Conservation (phyloP, 257 asterid species). For the Nicotiana otophora region DNA sequence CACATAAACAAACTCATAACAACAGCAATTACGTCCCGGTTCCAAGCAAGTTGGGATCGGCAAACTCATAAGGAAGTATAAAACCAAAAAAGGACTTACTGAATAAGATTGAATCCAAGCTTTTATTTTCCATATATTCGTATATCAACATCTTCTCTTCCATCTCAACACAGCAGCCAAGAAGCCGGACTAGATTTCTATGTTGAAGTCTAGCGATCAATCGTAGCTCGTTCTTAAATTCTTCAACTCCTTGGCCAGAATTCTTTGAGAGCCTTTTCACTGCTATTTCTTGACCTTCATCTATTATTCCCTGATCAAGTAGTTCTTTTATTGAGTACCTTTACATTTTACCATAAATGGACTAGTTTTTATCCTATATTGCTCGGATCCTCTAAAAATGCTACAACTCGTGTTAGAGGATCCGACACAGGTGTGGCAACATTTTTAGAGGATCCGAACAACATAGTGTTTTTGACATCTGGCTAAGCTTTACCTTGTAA, state of each 20-base stretch:
- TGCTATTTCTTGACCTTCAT: conserved; percentile 38
- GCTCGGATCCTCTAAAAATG: neutral
- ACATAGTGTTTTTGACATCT: neutral
- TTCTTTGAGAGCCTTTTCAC: conserved; percentile 45
- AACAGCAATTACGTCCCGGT: no score
- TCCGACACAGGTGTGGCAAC: neutral
- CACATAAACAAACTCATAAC: neutral
- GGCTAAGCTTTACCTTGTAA: neutral
- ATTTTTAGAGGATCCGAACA: neutral
- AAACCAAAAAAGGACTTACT: conserved; percentile 15
- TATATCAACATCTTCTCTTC: conserved; percentile 38
- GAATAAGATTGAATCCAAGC: conserved; percentile 39
- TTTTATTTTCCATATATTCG: conserved; percentile 37
- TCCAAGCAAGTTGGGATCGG: no score
- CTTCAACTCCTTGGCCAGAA: conserved; percentile 43
- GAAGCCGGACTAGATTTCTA: conserved; percentile 39
- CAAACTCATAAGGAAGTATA: neutral
- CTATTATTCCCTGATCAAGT: conserved; percentile 25
- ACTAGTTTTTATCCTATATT: neutral
- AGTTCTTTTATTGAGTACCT: neutral
- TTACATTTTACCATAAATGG: neutral
- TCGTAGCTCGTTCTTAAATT: conserved; percentile 39
- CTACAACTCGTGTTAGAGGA: neutral
- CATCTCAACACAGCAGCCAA: conserved; percentile 35
- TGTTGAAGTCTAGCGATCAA: conserved; percentile 42